phyloP scores from a whole-genome alignment of 2,329 filamentous ascomycete genomes.

The Helotiales sp. region DNA sequence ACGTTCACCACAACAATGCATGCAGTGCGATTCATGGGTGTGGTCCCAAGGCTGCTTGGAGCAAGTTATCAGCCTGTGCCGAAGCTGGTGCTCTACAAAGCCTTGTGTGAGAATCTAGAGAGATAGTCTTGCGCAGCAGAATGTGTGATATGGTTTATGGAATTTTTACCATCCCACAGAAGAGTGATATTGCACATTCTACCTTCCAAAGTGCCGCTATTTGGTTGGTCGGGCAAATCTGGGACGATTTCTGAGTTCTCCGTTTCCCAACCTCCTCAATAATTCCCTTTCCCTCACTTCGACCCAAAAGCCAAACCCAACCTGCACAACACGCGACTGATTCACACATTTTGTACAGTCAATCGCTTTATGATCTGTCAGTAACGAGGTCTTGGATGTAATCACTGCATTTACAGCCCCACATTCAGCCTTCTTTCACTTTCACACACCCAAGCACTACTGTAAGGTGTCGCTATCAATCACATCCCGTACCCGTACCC shows the following conservation, averaged over 20 bases:
- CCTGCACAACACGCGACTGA: neutral
- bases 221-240: too few species aligned
- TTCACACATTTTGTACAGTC: neutral
- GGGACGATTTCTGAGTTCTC: too few species aligned
- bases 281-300: slow-evolving; percentile 2
- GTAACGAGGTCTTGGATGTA: neutral
- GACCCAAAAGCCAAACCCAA: too few species aligned
- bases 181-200: too few species aligned
- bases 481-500: too few species aligned
- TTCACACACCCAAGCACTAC: neutral
- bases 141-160: neutral
- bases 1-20: neutral
- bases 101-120: neutral
- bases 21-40: neutral
- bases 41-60: neutral
- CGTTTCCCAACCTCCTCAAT: neutral
- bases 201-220: too few species aligned
- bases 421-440: neutral
- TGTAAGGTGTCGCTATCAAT: too few species aligned
- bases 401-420: neutral
- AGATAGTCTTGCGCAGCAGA: neutral
- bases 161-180: too few species aligned
- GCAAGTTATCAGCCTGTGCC: neutral
- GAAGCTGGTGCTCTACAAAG: neutral
- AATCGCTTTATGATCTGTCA: neutral